phyloP scores from a whole-genome alignment of 2,329 filamentous ascomycete species.

The Fusarium coffeatum region DNA sequence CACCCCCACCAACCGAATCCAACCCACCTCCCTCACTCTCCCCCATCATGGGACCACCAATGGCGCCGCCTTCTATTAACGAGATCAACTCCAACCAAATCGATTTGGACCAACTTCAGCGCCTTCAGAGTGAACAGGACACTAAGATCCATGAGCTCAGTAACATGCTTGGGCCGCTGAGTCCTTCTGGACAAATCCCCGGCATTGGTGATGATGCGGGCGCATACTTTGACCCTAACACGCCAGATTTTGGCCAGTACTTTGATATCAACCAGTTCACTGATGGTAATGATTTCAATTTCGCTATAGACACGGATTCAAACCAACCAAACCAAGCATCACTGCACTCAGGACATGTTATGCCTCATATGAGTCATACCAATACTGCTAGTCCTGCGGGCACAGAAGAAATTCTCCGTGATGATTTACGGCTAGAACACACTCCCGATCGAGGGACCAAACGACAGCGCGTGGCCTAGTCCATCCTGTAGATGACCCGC shows the following conservation, averaged over 20 bases:
- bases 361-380: slow-evolving; percentile 11
- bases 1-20: slow-evolving; percentile 44
- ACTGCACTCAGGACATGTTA: slow-evolving; percentile 40
- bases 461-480: slow-evolving; percentile 53
- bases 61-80: slow-evolving; percentile 64
- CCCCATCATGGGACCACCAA: slow-evolving; percentile 59
- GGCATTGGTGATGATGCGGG: slow-evolving; percentile 67
- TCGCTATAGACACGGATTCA: slow-evolving; percentile 58
- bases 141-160: slow-evolving; percentile 80
- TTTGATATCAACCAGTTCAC: slow-evolving; percentile 60
- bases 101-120: slow-evolving; percentile 82
- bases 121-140: slow-evolving; percentile 82
- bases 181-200: slow-evolving; percentile 81
- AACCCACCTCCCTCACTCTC: slow-evolving; percentile 57
- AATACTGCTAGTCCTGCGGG: slow-evolving; percentile 60
- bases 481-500: background rate
- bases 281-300: slow-evolving; percentile 64
- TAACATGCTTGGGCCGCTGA: slow-evolving; percentile 80
- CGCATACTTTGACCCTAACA: slow-evolving; percentile 52
- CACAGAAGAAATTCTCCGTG: slow-evolving; percentile 63
- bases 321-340: slow-evolving; percentile 50
- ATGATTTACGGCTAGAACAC: slow-evolving; percentile 52
- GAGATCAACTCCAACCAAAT: slow-evolving; percentile 76
- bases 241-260: slow-evolving; percentile 64
- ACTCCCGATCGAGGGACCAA: slow-evolving; percentile 50